Conservation (phyloP, 164 flowering plant genomes). For the Houttuynia cordata region DNA sequence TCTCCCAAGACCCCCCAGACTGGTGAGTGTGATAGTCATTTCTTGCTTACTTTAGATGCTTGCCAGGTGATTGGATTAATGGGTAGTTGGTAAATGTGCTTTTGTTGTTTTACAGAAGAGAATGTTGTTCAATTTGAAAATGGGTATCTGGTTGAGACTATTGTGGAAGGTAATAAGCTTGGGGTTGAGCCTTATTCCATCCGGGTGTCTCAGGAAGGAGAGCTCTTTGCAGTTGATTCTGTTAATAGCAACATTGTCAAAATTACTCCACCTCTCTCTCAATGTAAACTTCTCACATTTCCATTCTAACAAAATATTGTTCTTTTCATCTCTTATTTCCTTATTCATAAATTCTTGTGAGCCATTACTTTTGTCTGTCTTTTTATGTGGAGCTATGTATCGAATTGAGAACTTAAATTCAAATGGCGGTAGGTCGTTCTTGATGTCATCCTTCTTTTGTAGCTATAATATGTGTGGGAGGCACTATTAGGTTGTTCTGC, state of each 20-base stretch:
- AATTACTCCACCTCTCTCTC: conserved; percentile 89
- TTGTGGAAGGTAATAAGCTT: conserved; percentile 76
- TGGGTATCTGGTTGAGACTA: conserved; percentile 91
- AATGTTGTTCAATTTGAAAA: conserved; percentile 74
- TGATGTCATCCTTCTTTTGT: too few relatives aligned
- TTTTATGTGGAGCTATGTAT: background rate
- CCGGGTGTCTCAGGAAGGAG: conserved; percentile 80
- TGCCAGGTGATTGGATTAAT: conserved; percentile 7
- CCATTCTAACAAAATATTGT: background rate
- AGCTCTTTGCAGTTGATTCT: conserved; percentile 82
- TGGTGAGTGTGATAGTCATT: conserved; percentile 25
- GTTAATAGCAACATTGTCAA: conserved; percentile 75
- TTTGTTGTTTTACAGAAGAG: conserved; percentile 39
- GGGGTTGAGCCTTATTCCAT: conserved; percentile 76
- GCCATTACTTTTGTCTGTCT: too few relatives aligned
- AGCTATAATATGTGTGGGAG: too few relatives aligned
- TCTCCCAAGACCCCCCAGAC: conserved; percentile 55
- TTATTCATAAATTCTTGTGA: background rate
- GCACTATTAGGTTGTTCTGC: too few relatives aligned
- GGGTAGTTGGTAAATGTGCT: conserved; percentile 1
- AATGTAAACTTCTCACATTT: conserved; percentile 37
- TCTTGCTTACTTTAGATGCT: conserved; percentile 4
- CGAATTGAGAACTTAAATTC: too few relatives aligned
- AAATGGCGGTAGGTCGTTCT: too few relatives aligned
- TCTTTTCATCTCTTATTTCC: background rate